These are phyloP conservation scores for Colletotrichum endophyticum DNA, from an alignment of 2,329 filamentous ascomycete species.

Conservation along the genomic window DNA sequence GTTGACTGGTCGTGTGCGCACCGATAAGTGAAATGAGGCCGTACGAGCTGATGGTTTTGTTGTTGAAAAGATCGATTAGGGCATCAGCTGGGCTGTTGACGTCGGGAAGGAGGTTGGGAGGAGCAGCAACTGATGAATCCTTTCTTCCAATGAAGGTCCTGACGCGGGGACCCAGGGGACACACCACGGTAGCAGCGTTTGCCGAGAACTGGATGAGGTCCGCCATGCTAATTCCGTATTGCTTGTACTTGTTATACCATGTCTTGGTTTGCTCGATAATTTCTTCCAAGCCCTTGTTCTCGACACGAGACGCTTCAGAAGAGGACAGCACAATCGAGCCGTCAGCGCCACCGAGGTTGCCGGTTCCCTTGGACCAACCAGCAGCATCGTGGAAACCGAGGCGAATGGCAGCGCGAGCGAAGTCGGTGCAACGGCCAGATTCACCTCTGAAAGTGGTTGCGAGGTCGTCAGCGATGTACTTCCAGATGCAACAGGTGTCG, in stretches of 20 bases:
- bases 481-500: constrained; percentile 49
- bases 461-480: constrained; percentile 44
- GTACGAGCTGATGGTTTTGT: constrained; percentile 57
- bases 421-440: constrained; percentile 43
- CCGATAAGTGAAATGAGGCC: constrained; percentile 59
- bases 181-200: constrained; percentile 52
- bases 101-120: constrained; percentile 46
- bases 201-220: constrained; percentile 60
- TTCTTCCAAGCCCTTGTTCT: constrained; percentile 51
- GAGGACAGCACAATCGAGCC: constrained; percentile 46
- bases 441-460: constrained; percentile 35
- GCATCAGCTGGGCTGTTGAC: constrained; percentile 45
- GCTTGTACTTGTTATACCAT: constrained; percentile 43
- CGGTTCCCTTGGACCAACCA: constrained; percentile 41
- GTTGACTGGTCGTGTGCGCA: constrained; percentile 56
- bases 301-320: constrained; percentile 37
- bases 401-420: constrained; percentile 48
- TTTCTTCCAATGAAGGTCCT: constrained; percentile 55
- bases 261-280: constrained; percentile 42
- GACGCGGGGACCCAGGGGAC: constrained; percentile 49
- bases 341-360: constrained; percentile 46
- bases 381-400: constrained; percentile 54
- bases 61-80: constrained; percentile 51
- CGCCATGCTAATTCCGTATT: constrained; percentile 48
- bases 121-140: constrained; percentile 44